Evolutionary conservation across 1,284 basidiomycete species (phyloP).

Genomic region (Ustilago xerochloae): DNA sequence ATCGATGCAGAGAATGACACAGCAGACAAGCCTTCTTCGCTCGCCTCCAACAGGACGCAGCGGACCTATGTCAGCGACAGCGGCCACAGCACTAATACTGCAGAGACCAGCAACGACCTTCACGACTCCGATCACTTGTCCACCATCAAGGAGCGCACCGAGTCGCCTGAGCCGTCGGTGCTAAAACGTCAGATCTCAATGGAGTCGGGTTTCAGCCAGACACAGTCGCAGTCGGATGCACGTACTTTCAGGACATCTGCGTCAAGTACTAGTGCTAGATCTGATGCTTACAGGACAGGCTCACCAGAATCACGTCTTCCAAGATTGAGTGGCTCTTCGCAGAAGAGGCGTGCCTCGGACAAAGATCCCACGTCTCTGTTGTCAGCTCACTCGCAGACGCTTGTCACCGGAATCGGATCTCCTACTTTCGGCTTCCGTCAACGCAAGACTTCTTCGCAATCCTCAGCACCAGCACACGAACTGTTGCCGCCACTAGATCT

Average conservation of each 20-base stretch:
- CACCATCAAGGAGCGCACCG: conserved; percentile 40
- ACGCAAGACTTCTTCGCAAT: conserved; percentile 11
- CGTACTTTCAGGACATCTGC: conserved; percentile 11
- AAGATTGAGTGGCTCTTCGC: no score
- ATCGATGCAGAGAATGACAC: conserved; percentile 15
- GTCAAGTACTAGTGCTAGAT: conserved; percentile 18
- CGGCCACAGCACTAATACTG: conserved; percentile 36
- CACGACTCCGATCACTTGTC: conserved; percentile 40
- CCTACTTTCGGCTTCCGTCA: conserved; percentile 19
- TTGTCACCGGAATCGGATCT: conserved; percentile 20
- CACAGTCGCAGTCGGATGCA: conserved; percentile 9
- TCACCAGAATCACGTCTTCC: neutral
- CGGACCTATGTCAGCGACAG: conserved; percentile 35
- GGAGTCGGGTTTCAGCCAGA: conserved; percentile 13
- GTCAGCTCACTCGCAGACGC: neutral
- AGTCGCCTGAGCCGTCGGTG: conserved; percentile 27
- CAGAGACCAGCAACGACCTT: conserved; percentile 38
- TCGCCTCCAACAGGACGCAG: conserved; percentile 17
- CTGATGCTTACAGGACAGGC: neutral
- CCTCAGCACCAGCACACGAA: conserved; percentile 9
- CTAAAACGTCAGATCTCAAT: conserved; percentile 21
- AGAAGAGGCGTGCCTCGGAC: no score
- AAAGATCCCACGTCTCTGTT: neutral
- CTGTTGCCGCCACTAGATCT: conserved; percentile 26
- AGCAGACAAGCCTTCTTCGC: conserved; percentile 1